These are phyloP conservation scores for Toxicodendron radicans DNA, from an alignment of 345 rosid species.

Conservation along the genomic window DNA sequence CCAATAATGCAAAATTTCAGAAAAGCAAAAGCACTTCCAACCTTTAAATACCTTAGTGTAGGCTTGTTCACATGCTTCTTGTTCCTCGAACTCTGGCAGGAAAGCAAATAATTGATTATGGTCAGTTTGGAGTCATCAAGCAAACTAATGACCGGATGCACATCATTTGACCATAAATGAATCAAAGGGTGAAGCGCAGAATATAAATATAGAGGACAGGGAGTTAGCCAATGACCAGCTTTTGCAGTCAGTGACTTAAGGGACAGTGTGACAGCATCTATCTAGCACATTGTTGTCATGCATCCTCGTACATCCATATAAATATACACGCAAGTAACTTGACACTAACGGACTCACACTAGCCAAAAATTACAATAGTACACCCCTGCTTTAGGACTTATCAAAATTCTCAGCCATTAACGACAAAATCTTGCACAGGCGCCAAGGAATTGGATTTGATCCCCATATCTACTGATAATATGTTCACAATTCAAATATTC, in stretches of 20 bases:
- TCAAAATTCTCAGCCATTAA: background rate
- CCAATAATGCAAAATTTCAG: background rate
- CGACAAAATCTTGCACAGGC: background rate
- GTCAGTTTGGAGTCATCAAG: background rate
- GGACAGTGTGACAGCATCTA: conserved; percentile 5
- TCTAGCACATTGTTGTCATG: background rate
- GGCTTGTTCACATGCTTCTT: conserved; percentile 82
- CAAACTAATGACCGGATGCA: background rate
- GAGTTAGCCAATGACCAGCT: background rate
- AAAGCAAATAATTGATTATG: conserved; percentile 3
- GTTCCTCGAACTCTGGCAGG: conserved; percentile 71
- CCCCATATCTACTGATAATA: background rate
- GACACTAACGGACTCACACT: background rate
- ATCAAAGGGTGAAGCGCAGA: background rate
- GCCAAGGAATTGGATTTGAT: background rate
- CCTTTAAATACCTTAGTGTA: conserved; percentile 64
- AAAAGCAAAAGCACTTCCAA: background rate
- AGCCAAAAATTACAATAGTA: background rate
- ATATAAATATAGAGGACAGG: background rate
- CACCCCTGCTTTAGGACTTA: background rate
- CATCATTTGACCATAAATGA: conserved; percentile 3
- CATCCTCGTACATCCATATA: background rate
- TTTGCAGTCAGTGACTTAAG: background rate
- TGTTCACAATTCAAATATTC: background rate
- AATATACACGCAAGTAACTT: background rate